Conservation (phyloP, 495 filamentous ascomycete genomes). For the Evansstolkia leycettana region DNA sequence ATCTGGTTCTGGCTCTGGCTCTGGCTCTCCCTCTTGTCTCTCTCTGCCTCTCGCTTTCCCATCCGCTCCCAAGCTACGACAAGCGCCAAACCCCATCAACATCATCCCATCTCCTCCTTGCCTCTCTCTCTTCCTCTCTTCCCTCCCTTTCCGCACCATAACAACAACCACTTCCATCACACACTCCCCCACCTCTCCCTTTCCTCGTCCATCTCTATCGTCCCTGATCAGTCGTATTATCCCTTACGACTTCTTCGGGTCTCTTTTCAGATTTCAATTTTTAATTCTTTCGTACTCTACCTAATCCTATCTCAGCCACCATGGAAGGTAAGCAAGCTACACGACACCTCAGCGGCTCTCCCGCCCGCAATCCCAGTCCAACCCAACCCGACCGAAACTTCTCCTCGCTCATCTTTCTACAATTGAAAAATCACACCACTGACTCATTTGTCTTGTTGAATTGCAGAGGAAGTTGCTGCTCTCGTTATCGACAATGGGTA, state of each 20-base stretch:
- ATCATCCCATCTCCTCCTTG: conserved; percentile 18
- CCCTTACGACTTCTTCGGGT: conserved; percentile 21
- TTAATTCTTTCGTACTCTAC: conserved; percentile 20
- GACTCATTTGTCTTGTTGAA: conserved; percentile 28
- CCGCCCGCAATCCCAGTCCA: conserved; percentile 9
- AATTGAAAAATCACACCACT: conserved; percentile 24
- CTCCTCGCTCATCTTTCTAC: too few species aligned
- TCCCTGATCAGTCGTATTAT: conserved; percentile 15
- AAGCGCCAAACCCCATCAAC: too few species aligned
- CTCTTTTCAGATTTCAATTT: conserved; percentile 19
- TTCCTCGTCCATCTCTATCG: conserved; percentile 17
- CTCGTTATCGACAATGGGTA: conserved; percentile 99
- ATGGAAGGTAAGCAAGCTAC: conserved; percentile 77
- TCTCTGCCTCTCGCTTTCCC: not conserved
- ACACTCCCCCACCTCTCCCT: conserved; percentile 10
- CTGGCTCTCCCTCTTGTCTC: not conserved
- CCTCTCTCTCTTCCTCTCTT: conserved; percentile 15
- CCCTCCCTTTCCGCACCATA: conserved; percentile 20
- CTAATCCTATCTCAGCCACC: conserved; percentile 34
- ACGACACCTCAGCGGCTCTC: conserved; percentile 26
- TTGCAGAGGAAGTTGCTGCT: conserved; percentile 96
- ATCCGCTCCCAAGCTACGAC: too few species aligned
- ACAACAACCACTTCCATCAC: not conserved
- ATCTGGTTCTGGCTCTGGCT: too few species aligned
- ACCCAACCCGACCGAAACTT: too few species aligned